These are phyloP conservation scores for Chlorophyllum brunneum DNA, from an alignment of 768 basidiomycete species.

Conservation along the genomic window DNA sequence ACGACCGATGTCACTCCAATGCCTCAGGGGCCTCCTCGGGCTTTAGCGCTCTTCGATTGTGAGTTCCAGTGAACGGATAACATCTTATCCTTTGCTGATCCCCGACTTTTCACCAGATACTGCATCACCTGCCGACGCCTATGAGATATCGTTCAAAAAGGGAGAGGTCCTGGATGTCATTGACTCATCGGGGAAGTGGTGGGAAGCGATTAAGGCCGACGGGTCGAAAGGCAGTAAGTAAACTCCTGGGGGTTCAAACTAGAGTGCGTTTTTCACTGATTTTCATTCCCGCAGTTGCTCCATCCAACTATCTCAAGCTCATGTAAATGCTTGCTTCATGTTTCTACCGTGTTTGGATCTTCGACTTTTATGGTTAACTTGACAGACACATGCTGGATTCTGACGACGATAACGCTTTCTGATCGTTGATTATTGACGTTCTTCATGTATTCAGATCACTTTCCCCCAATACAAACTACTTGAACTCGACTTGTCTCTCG, in stretches of 20 bases:
- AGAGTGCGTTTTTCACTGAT: not conserved
- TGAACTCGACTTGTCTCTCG: no score
- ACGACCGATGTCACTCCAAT: not conserved
- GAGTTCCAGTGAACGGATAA: not conserved
- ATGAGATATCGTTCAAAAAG: conserved; percentile 82
- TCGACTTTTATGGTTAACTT: no score
- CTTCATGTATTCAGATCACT: no score
- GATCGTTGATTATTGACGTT: no score
- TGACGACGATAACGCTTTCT: no score
- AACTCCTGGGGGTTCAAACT: conserved; percentile 6
- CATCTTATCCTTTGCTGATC: not conserved
- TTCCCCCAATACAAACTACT: no score
- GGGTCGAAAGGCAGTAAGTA: conserved; percentile 64
- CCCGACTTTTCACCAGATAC: conserved; percentile 44
- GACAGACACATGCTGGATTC: no score
- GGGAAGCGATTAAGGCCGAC: conserved; percentile 69
- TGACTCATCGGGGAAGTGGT: conserved; percentile 83
- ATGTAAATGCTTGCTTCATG: not conserved
- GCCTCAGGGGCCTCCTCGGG: not conserved
- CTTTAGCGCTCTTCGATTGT: conserved; percentile 9
- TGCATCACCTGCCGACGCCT: conserved; percentile 75
- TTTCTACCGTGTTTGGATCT: not conserved
- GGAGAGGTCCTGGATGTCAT: conserved; percentile 81
- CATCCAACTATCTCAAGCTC: conserved; percentile 35
- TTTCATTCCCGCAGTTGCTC: conserved; percentile 27